phyloP scores from a whole-genome alignment of 176 grass and related monocot species.

The Aegilops bicornis region DNA sequence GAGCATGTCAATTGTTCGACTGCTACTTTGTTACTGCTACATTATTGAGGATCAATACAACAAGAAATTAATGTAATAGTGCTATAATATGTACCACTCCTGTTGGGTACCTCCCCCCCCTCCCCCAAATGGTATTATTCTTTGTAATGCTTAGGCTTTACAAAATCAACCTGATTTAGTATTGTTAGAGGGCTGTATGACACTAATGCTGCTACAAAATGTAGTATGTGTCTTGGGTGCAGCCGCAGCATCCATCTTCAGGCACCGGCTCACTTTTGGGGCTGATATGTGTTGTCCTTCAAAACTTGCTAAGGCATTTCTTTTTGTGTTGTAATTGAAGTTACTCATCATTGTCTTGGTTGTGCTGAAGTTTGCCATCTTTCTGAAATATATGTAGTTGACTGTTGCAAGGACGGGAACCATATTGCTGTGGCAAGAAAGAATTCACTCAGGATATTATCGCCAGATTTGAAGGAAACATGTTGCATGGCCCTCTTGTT shows the following conservation, averaged over 20 bases:
- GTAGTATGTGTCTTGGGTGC: neutral
- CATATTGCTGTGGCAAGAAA: constrained; percentile 73
- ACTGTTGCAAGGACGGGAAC: constrained; percentile 63
- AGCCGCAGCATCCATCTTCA: neutral
- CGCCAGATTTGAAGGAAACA: constrained; percentile 65
- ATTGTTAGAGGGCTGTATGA: constrained; percentile 8
- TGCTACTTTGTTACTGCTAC: no score
- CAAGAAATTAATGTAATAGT: neutral
- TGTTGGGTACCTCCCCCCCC: neutral
- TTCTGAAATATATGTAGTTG: constrained; percentile 56
- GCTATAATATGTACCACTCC: neutral
- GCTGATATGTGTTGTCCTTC: constrained; percentile 7
- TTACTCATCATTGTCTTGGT: constrained; percentile 31
- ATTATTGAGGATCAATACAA: constrained; percentile 20
- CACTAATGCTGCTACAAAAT: neutral
- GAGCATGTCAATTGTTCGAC: neutral
- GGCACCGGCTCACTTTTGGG: neutral
- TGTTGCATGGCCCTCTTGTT: constrained; percentile 70
- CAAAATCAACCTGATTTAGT: constrained; percentile 12
- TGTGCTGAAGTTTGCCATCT: constrained; percentile 28
- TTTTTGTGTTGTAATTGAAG: constrained; percentile 8
- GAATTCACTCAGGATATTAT: constrained; percentile 67
- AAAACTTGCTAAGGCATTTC: neutral
- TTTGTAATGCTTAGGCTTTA: neutral
- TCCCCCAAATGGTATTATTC: neutral